A percentile compares a stretch with the other conserved stretches of the same genome.
Evolutionary conservation across 1,284 basidiomycete genomes (phyloP).

Genomic region (Albatrellus sp.): DNA sequence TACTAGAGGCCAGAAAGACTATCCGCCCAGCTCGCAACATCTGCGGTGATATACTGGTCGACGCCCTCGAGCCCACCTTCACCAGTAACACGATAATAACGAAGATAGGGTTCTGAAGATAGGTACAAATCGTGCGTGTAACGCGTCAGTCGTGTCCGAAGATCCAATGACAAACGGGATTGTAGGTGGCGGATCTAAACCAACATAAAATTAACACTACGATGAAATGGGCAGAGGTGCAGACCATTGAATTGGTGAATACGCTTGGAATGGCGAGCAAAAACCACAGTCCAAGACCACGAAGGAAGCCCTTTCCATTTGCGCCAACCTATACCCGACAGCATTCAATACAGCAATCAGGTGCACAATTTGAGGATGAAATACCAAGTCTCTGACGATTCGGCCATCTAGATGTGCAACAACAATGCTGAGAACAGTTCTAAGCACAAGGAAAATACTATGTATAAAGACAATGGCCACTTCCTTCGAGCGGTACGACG

Average conservation of each 20-base stretch:
- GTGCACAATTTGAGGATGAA: conserved; percentile 8
- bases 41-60: conserved; percentile 89
- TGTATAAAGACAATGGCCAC: conserved; percentile 69
- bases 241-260: conserved; percentile 91
- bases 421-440: conserved; percentile 79
- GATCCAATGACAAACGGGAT: conserved; percentile 75
- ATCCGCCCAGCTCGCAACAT: conserved; percentile 86
- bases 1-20: conserved; percentile 83
- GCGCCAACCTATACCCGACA: conserved; percentile 50
- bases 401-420: conserved; percentile 86
- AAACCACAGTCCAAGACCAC: conserved; percentile 84
- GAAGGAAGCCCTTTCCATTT: conserved; percentile 75
- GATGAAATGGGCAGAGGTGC: conserved; percentile 8
- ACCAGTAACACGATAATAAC: conserved; percentile 55
- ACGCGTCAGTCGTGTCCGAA: conserved; percentile 80
- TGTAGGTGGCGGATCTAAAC: conserved; percentile 80
- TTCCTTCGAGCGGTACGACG: conserved; percentile 64
- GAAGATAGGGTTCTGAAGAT: conserved; percentile 51
- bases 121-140: conserved; percentile 93
- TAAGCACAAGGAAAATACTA: conserved; percentile 77
- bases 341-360: neutral
- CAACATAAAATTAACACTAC: conserved; percentile 1
- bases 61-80: conserved; percentile 59
- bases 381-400: conserved; percentile 80
- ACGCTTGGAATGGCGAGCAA: conserved; percentile 84